phyloP scores from a whole-genome alignment of 2,329 filamentous ascomycete species.

The Orbilia oligospora region DNA sequence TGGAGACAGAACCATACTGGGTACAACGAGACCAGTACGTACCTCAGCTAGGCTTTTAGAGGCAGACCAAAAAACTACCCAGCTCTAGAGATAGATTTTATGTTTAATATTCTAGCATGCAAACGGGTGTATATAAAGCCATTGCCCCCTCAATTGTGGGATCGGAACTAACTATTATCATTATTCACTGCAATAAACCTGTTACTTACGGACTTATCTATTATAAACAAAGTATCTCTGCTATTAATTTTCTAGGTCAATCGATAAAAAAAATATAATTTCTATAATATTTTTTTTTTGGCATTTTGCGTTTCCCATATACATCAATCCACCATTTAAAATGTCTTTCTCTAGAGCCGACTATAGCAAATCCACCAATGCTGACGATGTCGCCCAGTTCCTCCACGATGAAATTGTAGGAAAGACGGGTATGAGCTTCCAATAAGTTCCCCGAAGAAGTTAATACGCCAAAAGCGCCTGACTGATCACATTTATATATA shows the following conservation, averaged over 20 bases:
- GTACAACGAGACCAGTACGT: too few relatives aligned
- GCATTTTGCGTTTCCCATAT: too few relatives aligned
- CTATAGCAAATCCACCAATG: slow-evolving; percentile 28
- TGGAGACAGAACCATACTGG: too few relatives aligned
- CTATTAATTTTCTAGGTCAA: too few relatives aligned
- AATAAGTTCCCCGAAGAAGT: background rate
- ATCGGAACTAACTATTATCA: background rate
- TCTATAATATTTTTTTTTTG: too few relatives aligned
- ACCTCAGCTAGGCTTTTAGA: background rate
- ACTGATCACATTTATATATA: background rate
- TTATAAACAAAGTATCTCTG: too few relatives aligned
- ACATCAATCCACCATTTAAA: background rate
- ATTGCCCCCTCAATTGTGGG: background rate
- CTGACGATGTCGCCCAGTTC: slow-evolving; percentile 34
- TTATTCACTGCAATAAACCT: background rate
- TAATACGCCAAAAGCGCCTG: background rate
- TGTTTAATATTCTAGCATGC: too few relatives aligned
- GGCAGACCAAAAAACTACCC: too few relatives aligned
- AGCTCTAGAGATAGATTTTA: background rate
- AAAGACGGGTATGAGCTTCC: slow-evolving; percentile 14
- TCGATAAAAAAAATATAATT: too few relatives aligned
- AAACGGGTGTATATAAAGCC: background rate
- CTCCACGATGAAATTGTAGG: slow-evolving; percentile 44
- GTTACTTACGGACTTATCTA: too few relatives aligned
- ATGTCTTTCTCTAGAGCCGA: slow-evolving; percentile 52